phyloP scores from a whole-genome alignment of 768 basidiomycete species.

The Tylopilus vinaceipallidus region DNA sequence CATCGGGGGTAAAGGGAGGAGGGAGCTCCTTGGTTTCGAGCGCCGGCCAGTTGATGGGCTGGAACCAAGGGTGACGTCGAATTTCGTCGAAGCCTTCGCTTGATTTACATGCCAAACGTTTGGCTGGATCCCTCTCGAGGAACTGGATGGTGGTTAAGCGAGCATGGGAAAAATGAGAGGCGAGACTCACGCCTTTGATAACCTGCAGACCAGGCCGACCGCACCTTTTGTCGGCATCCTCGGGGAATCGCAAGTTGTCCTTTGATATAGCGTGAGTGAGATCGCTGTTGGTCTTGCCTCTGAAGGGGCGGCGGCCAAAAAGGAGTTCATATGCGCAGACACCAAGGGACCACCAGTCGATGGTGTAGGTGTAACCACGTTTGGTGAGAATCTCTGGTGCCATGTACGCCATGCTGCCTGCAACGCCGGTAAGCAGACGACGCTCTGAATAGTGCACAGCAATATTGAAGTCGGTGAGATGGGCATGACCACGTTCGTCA shows the following conservation, averaged over 20 bases:
- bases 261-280: constrained; percentile 90
- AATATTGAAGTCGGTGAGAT: constrained; percentile 98
- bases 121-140: constrained; percentile 79
- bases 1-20: constrained; percentile 90
- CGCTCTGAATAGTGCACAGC: constrained; percentile 94
- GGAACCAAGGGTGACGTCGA: constrained; percentile 83
- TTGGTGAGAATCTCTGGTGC: constrained; percentile 88
- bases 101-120: constrained; percentile 80
- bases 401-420: constrained; percentile 99
- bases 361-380: constrained; percentile 89
- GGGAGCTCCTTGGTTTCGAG: constrained; percentile 71
- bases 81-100: constrained; percentile 81
- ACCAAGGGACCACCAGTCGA: constrained; percentile 98
- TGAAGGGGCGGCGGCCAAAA: constrained; percentile 88
- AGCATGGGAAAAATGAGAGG: constrained; percentile 11
- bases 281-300: constrained; percentile 90
- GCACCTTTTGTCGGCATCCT: constrained; percentile 80
- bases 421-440: constrained; percentile 81
- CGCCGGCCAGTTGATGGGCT: constrained; percentile 83
- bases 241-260: constrained; percentile 86
- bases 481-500: constrained; percentile 93
- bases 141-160: constrained; percentile 47
- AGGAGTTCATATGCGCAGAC: constrained; percentile 91
- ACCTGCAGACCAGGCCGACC: constrained; percentile 75
- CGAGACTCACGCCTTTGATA: constrained; percentile 66